Conservation (phyloP, 78 protist species). For the Polysphondylium violaceum region DNA sequence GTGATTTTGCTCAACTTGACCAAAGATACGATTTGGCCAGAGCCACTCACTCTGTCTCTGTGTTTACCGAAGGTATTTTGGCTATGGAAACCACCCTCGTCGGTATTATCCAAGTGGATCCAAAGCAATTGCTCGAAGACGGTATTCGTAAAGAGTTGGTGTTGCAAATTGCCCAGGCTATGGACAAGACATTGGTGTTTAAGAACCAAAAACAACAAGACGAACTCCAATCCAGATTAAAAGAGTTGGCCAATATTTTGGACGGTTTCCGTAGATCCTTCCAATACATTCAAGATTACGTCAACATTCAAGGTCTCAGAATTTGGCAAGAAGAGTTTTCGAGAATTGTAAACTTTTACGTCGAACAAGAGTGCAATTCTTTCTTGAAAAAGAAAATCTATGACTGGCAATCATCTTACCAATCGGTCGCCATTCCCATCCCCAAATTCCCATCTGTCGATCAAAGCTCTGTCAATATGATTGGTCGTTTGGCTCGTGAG, state of each 20-base stretch:
- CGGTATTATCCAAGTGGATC: conserved; percentile 95
- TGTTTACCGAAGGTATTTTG: conserved; percentile 97
- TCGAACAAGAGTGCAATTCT: conserved; percentile 95
- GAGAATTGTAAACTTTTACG: conserved; percentile 93
- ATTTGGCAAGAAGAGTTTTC: conserved; percentile 98
- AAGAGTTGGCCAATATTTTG: conserved; percentile 45
- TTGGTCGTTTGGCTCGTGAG: conserved; percentile 94
- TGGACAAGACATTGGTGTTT: conserved; percentile 85
- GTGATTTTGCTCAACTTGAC: conserved; percentile 94
- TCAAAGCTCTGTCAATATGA: conserved; percentile 84
- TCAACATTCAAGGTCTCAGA: conserved; percentile 91
- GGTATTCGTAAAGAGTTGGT: conserved; percentile 97
- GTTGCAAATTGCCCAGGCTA: conserved; percentile 77
- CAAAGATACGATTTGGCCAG: conserved; percentile 90
- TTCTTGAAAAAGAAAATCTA: conserved; percentile 91
- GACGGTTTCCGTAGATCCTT: conserved; percentile 90
- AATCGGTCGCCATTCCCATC: conserved; percentile 93
- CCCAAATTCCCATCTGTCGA: conserved; percentile 82
- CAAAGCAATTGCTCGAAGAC: conserved; percentile 93
- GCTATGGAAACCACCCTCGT: conserved; percentile 98
- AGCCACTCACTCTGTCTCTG: conserved; percentile 89
- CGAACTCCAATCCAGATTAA: conserved; percentile 67
- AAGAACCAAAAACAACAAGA: conserved; percentile 12
- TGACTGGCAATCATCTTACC: conserved; percentile 91
- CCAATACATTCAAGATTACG: conserved; percentile 93